Evolutionary conservation across 306 rosid genomes (phyloP), one percentile per base, ranked within the genome.

Genomic region (Rosa multiflora): DNA sequence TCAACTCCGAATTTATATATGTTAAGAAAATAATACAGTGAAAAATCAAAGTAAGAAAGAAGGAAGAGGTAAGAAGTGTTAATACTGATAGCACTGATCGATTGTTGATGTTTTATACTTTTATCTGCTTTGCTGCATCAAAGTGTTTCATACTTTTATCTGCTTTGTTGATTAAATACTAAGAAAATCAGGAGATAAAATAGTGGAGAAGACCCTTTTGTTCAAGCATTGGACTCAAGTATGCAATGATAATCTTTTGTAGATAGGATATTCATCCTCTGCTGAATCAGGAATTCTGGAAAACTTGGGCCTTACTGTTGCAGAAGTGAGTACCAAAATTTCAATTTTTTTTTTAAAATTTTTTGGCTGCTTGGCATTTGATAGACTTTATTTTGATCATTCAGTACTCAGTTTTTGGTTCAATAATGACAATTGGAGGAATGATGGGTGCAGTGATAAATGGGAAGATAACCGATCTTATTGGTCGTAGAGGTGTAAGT

Each of bases 401-500:
- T 77, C 75, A 88, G 91, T 83, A 81, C 59, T 82, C 90, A 15
- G 21, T 77, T 40, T 84, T 87, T 80, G 88, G 86, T 42, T 79
- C 88, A n/a, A 51, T 81, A 49, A 3, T 74, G 35, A 78, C 88
- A 18, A 49, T 82, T 67, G 88, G 89, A 47, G 85, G 84, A 35
- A 77, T 85, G 75, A 21, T 81, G 10, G 89, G 89, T 17, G 86
- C 89, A 18, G 21, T 74, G 5, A 70, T 72, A 29, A 71, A 79
- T 61, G 89, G 91, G 49, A 72, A 73, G 35, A 42, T 79, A 7
- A 82, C 87, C 0, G 89, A 85, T 51, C 53, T 73, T 29, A 26
- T 85, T 11, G 89, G 91, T 5, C 85, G 88, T 58, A 88, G 75
- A 81, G 52, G 87, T 37, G 89, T 88, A 83, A 79, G 79, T 42